Percentiles rank a stretch among this genome's conserved stretches.
These are phyloP conservation scores for Peltaster fructicola DNA, from an alignment of 2,329 filamentous ascomycete genomes.

Conservation along the genomic window DNA sequence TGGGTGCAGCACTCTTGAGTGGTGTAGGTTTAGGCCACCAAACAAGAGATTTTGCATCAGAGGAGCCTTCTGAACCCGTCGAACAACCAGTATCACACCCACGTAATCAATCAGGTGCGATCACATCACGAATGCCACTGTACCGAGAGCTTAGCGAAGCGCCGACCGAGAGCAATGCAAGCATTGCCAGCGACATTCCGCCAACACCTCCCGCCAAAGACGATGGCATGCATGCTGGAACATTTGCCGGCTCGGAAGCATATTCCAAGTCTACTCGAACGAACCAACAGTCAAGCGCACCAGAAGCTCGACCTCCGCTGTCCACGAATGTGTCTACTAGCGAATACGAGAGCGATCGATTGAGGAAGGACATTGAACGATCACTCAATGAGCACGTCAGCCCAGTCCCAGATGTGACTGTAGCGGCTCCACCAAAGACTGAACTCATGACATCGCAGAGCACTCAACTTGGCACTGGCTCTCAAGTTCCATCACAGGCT, in stretches of 20 bases:
- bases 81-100: conserved; percentile 9
- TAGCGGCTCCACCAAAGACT: no score
- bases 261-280: no score
- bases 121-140: conserved; percentile 2
- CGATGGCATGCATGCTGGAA: no score
- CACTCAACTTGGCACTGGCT: no score
- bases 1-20: conserved; percentile 28
- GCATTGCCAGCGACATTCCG: conserved; percentile 9
- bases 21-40: conserved; percentile 19
- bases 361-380: conserved; percentile 58
- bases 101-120: conserved; percentile 2
- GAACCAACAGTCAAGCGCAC: conserved; percentile 5
- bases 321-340: conserved; percentile 21
- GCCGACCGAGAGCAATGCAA: conserved; percentile 5
- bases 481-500: no score
- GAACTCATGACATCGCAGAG: no score
- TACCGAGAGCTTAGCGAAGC: conserved; percentile 3
- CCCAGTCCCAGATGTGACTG: no score
- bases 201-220: conserved; percentile 33
- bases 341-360: conserved; percentile 50
- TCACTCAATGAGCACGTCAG: no score
- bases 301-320: no score
- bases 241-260: no score
- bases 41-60: conserved; percentile 17
- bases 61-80: conserved; percentile 10